Percentiles rank a stretch among this genome's conserved stretches.
These are phyloP conservation scores for Aspergillus egyptiacus DNA, from an alignment of 495 filamentous ascomycete species.

Conservation along the genomic window DNA sequence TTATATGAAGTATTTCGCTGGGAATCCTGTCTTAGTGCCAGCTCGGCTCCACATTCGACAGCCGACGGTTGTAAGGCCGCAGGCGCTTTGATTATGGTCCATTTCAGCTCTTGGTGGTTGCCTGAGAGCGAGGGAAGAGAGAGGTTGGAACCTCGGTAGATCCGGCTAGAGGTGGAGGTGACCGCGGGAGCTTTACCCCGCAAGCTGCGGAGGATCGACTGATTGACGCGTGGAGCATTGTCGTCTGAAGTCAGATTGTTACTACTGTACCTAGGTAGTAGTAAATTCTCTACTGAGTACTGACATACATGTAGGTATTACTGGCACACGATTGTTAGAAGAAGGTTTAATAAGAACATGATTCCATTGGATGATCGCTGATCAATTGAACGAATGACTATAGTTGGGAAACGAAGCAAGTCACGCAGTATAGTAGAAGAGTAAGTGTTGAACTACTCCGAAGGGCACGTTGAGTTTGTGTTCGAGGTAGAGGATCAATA, in stretches of 20 bases:
- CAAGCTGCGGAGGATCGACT: constrained; percentile 1
- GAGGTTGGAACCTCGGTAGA: background rate
- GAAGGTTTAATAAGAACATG: too few species aligned
- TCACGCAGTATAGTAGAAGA: background rate
- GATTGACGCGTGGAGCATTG: background rate
- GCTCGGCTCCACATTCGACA: background rate
- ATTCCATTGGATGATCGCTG: background rate
- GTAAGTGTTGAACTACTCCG: constrained; percentile 3
- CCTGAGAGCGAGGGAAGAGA: background rate
- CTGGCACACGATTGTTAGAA: too few species aligned
- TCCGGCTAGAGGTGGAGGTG: background rate
- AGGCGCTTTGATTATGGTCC: background rate
- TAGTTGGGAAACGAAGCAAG: background rate
- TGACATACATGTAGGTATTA: too few species aligned
- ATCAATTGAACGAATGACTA: background rate
- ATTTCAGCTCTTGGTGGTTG: background rate
- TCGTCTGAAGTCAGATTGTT: too few species aligned
- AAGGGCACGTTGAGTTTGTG: background rate
- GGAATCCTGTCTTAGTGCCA: too few species aligned
- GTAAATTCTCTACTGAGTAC: too few species aligned
- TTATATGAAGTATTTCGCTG: background rate
- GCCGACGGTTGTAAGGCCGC: too few species aligned
- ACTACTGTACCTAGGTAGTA: too few species aligned
- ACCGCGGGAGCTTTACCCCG: too few species aligned
- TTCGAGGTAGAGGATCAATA: constrained; percentile 29